Evolutionary conservation across 169 alveolate species (phyloP), one percentile per base, ranked within the genome.

Genomic region (Eimeria praecox): DNA sequence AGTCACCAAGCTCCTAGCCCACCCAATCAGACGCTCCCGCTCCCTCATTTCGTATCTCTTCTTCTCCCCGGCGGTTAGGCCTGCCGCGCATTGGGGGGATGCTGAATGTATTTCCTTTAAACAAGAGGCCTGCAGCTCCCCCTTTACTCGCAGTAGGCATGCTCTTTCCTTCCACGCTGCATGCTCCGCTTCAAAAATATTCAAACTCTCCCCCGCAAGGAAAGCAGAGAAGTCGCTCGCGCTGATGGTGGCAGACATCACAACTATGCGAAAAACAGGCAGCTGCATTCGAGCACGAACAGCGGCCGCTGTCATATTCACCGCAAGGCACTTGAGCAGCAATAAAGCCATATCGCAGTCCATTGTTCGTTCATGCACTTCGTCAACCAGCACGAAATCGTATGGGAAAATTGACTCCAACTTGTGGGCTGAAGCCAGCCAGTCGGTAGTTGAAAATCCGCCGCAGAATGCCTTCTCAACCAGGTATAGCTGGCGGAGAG

Each of bases 341-440:
- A 83, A 12, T 30, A 83, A 83, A 0, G 91, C 59, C 91, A 83
- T 49, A 16, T 83, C 91, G 52, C 91, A 83, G 77, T 83, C 91
- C 18, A 52, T 35, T 10, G 91, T 83, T 20, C 91, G 69, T 20
- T 83, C 91, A 9, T 83, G 91, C 52, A 52, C 91, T 52, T 52
- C 91, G 73, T 83, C 91, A n/a, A 83, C 73, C 40, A 83, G 75
- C 35, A 83, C 69, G 49, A 83, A 83, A 38, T 83, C 91, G 44
- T 80, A 80, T 14, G 91, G 91, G 64, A 83, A 83, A 20, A 54
- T 78, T 78, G 64, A 6, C 66, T 44, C 24, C 42, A 42, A 24
- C 88, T 27, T 44, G 27, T 30, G 22, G 44, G 66, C 64, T 30
- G 42, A 0, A 46, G 14, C 88, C 14, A 46, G 66, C 88, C n/a